Conservation (phyloP, 2,329 filamentous ascomycete genomes). For the Arachnomyces sp. region DNA sequence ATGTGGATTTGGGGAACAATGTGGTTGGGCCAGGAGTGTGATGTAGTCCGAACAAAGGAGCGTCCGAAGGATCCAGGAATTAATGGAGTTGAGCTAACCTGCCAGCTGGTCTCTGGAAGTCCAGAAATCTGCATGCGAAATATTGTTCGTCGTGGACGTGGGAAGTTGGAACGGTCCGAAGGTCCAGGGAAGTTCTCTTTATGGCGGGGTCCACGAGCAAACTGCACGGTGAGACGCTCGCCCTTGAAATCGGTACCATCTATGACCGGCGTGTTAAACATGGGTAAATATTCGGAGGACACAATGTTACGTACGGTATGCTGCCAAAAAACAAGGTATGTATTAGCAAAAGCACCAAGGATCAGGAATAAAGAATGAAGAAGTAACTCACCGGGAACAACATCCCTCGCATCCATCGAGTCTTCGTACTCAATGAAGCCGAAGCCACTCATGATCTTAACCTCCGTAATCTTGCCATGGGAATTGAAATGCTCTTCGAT, state of each 20-base stretch:
- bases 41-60: not conserved
- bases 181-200: conserved; percentile 58
- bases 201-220: conserved; percentile 78
- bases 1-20: too few species aligned
- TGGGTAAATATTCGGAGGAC: conserved; percentile 30
- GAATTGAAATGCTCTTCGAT: conserved; percentile 92
- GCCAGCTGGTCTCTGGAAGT: conserved; percentile 99
- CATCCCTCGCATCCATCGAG: conserved; percentile 93
- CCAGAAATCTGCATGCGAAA: conserved; percentile 97
- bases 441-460: conserved; percentile 99
- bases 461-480: conserved; percentile 96
- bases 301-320: conserved; percentile 51
- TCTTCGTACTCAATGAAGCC: conserved; percentile 99
- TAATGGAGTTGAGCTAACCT: conserved; percentile 65
- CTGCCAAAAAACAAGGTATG: conserved; percentile 27
- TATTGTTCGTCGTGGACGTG: conserved; percentile 84
- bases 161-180: conserved; percentile 55
- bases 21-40: conserved; percentile 10
- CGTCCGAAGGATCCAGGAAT: conserved; percentile 19
- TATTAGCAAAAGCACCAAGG: conserved; percentile 4
- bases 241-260: conserved; percentile 98
- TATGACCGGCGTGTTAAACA: conserved; percentile 31
- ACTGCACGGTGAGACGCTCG: conserved; percentile 94
- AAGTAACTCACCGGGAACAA: conserved; percentile 76
- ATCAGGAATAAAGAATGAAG: conserved; percentile 10